phyloP scores from a whole-genome alignment of 1,139 yeast genomes.

The Entelexis sorbosivorans region DNA sequence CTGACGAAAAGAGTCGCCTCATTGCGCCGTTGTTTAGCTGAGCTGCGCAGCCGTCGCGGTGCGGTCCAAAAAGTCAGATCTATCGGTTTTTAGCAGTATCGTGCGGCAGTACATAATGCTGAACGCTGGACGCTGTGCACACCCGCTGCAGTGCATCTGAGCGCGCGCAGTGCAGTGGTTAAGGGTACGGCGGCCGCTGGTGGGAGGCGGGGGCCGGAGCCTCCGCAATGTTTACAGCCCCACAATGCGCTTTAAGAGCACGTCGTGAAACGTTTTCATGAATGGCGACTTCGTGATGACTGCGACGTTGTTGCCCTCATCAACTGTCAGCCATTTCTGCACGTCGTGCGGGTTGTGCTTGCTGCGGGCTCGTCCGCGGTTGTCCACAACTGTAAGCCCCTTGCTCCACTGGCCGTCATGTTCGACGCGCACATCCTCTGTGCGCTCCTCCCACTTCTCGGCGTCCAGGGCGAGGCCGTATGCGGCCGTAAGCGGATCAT shows the following conservation, averaged over 20 bases:
- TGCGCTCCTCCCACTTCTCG: slow-evolving; percentile 27
- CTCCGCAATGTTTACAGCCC: slow-evolving; percentile 5
- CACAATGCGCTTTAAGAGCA: slow-evolving; percentile 12
- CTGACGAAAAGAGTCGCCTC: slow-evolving; percentile 7
- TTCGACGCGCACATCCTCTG: slow-evolving; percentile 34
- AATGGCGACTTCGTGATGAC: slow-evolving; percentile 22
- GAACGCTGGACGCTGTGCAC: too few relatives aligned
- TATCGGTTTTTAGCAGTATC: not conserved
- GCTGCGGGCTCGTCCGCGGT: slow-evolving; percentile 27
- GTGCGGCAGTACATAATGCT: not conserved
- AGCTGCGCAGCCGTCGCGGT: not conserved
- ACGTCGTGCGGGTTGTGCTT: slow-evolving; percentile 21
- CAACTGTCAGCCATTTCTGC: slow-evolving; percentile 23
- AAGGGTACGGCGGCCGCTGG: too few relatives aligned
- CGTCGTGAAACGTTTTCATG: slow-evolving; percentile 15
- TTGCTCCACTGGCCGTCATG: slow-evolving; percentile 32
- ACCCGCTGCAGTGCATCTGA: too few relatives aligned
- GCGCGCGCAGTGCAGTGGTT: too few relatives aligned
- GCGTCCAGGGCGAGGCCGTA: slow-evolving; percentile 26
- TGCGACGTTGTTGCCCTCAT: slow-evolving; percentile 23
- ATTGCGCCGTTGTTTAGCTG: not conserved
- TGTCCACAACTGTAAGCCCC: slow-evolving; percentile 33
- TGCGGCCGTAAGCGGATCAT: slow-evolving; percentile 36
- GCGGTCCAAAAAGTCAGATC: not conserved
- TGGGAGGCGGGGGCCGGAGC: too few relatives aligned